A percentile compares a stretch with the other conserved stretches of the same genome.
Evolutionary conservation across 305 asterid genomes (phyloP).

Genomic region (Fraxinus velutina): DNA sequence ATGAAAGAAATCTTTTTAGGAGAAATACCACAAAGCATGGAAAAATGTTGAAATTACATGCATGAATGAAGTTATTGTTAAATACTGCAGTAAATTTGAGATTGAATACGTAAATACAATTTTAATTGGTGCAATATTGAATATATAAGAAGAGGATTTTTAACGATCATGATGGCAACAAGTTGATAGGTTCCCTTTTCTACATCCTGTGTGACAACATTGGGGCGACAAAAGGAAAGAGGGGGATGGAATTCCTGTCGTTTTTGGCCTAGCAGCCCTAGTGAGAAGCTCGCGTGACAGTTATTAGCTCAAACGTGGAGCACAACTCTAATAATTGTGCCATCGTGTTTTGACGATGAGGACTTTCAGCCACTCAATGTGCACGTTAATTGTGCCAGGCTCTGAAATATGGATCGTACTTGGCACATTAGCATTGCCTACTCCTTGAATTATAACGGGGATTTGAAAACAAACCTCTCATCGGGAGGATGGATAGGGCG

Average conservation of each 20-base stretch:
- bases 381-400: background rate
- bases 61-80: background rate
- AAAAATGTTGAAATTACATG: too few species aligned
- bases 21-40: too few species aligned
- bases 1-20: background rate
- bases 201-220: background rate
- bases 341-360: background rate
- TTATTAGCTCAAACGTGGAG: background rate
- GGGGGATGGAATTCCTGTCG: background rate
- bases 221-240: background rate
- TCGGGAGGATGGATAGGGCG: too few species aligned
- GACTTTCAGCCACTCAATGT: background rate
- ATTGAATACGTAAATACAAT: background rate
- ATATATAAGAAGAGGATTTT: background rate
- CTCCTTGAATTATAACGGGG: background rate
- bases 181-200: background rate
- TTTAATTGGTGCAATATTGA: background rate
- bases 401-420: too few species aligned
- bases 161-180: background rate
- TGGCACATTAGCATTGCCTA: background rate
- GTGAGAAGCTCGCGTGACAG: background rate
- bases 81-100: background rate
- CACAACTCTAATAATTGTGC: background rate
- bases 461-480: background rate
- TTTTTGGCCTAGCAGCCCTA: background rate